Base-by-base conservation (phyloP, 1,284 basidiomycete species). In the Leccinum pachyderme region DNA sequence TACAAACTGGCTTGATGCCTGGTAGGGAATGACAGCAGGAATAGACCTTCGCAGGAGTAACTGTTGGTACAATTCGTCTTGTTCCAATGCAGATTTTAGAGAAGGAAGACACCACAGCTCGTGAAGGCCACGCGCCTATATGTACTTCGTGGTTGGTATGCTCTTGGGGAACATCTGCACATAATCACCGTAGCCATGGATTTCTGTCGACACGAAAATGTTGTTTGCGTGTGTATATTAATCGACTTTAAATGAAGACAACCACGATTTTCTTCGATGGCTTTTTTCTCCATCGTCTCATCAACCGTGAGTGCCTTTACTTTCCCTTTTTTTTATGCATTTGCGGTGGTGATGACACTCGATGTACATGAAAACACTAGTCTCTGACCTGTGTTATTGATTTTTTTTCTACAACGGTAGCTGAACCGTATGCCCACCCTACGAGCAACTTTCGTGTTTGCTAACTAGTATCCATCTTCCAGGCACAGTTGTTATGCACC, bases 361-460 rank as follows among this genome's bases (percentile, higher is more conserved):
- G 75, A 79, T 79, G 75, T 76, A 76, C 72, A 75, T 66, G 80
- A 81, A 73, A 64, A 60, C 62, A 63, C 62, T 57, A 44, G 71
- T 67, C 66, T 58, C 15, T 58, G 65, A 66, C 65, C 58, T 60
- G 64, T 66, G 64, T 55, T 66, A 68, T 53, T 78, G 77, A 76
- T 68, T 70, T 62, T 71, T 49, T 70, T 49, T 70, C 77, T 81
- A 80, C 80, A 80, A 80, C 80, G 79, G 78, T 81, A 81, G 73
- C 84, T 87, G 85, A 88, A 73, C 77, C 60, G 59, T 58, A 59
- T 27, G 15, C 25, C 41, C 32, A 18, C 4, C 39, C 3, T n/a
- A 12, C 28, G n/a, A 18, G 22, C 2, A 35, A 5, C 35, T 22
- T 56, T 24, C 35, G 0, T 7, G 27, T 39, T 51, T 22, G 22